These are phyloP conservation scores for Schizochytrium sp. DNA, from an alignment of 108 stramenopile genomes.

Conservation along the genomic window DNA sequence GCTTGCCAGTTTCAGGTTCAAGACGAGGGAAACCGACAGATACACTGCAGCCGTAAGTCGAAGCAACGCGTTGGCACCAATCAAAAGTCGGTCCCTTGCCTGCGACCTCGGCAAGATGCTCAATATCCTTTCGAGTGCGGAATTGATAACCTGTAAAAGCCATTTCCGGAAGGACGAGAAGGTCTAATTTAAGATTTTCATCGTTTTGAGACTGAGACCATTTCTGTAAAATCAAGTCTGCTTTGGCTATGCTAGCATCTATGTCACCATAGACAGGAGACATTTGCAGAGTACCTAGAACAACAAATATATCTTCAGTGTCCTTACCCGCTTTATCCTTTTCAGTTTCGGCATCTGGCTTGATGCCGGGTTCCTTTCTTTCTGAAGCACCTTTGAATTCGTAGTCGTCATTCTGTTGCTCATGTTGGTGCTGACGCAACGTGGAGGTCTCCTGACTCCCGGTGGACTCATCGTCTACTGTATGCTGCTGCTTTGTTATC, in stretches of 20 bases:
- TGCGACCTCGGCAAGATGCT: not conserved
- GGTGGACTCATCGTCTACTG: too few species aligned
- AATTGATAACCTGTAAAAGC: conserved; percentile 53
- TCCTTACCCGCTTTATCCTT: too few species aligned
- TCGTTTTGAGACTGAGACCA: not conserved
- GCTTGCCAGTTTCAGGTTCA: not conserved
- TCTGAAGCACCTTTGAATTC: too few species aligned
- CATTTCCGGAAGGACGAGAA: conserved; percentile 30
- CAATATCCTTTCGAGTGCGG: not conserved
- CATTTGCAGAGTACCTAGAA: conserved; percentile 11
- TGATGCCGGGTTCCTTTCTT: too few species aligned
- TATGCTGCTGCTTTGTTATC: too few species aligned
- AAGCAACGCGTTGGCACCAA: not conserved
- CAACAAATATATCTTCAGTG: not conserved
- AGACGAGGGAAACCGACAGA: conserved; percentile 16
- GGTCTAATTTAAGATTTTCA: not conserved
- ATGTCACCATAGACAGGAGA: not conserved
- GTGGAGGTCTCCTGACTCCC: too few species aligned
- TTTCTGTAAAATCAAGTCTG: not conserved
- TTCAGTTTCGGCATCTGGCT: too few species aligned
- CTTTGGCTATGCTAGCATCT: conserved; percentile 40
- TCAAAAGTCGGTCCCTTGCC: not conserved
- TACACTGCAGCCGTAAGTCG: not conserved
- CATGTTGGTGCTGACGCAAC: too few species aligned
- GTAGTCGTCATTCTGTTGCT: too few species aligned